Conservation (phyloP, 345 rosid species). For the Limnanthes douglasii region DNA sequence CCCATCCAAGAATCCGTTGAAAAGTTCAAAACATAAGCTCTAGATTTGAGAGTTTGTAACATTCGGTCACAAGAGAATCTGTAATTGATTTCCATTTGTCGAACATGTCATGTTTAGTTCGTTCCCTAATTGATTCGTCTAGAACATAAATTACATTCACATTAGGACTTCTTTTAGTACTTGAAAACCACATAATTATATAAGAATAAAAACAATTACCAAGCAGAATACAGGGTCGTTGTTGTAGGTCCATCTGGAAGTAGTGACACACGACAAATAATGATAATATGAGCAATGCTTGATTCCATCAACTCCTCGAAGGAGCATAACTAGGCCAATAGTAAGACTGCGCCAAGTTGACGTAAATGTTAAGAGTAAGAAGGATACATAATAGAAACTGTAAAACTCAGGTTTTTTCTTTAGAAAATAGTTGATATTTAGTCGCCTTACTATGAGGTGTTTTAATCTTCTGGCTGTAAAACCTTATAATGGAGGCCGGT, state of each 20-base stretch:
- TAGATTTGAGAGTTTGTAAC: conserved; percentile 27
- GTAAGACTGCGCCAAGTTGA: too few species aligned
- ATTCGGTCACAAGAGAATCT: conserved; percentile 22
- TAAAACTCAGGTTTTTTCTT: too few species aligned
- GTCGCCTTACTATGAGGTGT: too few species aligned
- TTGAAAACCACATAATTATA: conserved; percentile 11
- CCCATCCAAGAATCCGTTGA: too few species aligned
- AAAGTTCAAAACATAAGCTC: conserved; percentile 41
- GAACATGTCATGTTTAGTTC: conserved; percentile 62
- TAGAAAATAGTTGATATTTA: too few species aligned
- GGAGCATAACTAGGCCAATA: conserved; percentile 39
- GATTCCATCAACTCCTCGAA: conserved; percentile 76
- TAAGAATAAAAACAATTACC: conserved; percentile 27
- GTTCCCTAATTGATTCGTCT: conserved; percentile 47
- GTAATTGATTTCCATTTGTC: conserved; percentile 43
- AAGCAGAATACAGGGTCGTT: conserved; percentile 44
- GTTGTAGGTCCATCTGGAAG: conserved; percentile 78
- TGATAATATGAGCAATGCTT: conserved; percentile 95
- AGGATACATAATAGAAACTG: too few species aligned
- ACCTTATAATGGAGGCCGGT: too few species aligned
- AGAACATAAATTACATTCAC: too few species aligned
- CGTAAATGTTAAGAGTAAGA: conserved; percentile 4
- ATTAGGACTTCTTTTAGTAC: too few species aligned
- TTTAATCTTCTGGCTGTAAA: too few species aligned
- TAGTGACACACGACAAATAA: conserved; percentile 83